Conservation (phyloP, 441 rosid genomes). For the California macrophylla region DNA sequence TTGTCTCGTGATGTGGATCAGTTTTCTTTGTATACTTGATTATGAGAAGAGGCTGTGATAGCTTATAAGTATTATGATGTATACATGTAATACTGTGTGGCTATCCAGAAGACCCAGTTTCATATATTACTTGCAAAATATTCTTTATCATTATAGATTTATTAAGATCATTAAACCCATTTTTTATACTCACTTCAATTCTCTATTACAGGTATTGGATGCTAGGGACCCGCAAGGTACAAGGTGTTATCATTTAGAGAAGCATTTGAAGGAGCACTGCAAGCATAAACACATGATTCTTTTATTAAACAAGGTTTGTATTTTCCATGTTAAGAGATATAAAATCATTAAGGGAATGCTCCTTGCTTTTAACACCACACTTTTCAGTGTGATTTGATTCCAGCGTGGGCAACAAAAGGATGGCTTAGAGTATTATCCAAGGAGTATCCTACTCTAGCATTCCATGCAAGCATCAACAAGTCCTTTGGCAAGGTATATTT, state of each 20-base stretch:
- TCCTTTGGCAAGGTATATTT: conserved; percentile 77
- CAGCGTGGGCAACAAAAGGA: conserved; percentile 91
- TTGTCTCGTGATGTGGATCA: not conserved
- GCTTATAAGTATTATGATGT: not conserved
- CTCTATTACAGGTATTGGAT: conserved; percentile 65
- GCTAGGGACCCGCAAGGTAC: conserved; percentile 95
- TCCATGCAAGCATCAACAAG: conserved; percentile 87
- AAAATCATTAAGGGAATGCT: not conserved
- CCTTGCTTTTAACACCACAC: not conserved
- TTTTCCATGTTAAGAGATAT: not conserved
- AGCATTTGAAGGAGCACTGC: conserved; percentile 84
- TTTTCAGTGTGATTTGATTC: conserved; percentile 80
- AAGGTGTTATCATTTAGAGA: conserved; percentile 80
- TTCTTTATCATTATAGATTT: not conserved
- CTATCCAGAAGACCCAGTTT: not conserved
- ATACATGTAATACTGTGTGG: not conserved
- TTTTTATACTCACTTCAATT: not conserved
- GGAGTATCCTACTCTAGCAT: conserved; percentile 88
- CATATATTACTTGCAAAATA: not conserved
- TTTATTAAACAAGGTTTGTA: conserved; percentile 66
- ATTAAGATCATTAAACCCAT: not conserved
- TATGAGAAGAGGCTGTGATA: not conserved
- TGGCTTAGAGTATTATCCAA: conserved; percentile 84
- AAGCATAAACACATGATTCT: conserved; percentile 79
- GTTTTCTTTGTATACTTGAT: not conserved